Base-by-base conservation (phyloP, 345 rosid species). In the Limnanthes douglasii region DNA sequence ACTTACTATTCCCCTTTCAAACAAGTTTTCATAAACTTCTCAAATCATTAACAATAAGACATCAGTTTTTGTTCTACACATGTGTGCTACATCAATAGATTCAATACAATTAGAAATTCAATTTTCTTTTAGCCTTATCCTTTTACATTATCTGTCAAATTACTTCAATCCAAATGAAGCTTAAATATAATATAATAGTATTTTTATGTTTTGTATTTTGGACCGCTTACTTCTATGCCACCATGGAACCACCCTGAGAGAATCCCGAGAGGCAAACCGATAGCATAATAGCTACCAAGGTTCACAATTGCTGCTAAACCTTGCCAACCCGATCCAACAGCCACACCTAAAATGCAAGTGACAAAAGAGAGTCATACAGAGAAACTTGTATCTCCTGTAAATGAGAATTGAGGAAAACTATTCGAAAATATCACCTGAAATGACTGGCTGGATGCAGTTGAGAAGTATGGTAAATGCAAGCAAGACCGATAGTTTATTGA, bases 281-380 rank as follows among this genome's bases (percentile, higher is more conserved):
- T 59, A 2, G 63, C 17, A 46, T 62, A 69, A 57, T 54, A 73
- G 55, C 76, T 62, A 21, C 70, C 66, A 3, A 73, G 38, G 55
- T 69, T 73, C 31, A 73, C 34, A 29, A 46, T 40, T 6, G 71
- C 68, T 1, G 60, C 66, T 4, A 57, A 25, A 45, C 59, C 59
- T 60, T 73, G 82, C 73, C 69, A 51, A 33, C 73, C 71, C 10
- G 47, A 64, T 31, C 83, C 78, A 13, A 73, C 60, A 2, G 77
- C 83, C 32, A 59, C 67, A 8, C 83, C 70, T 65, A 54, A 21
- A 50, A 33, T 26, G 4, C 2, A 21, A 53, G 19, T 5, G 25
- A 5, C 4, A 18, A 4, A 10, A 25, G 15, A 4, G 7, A 31
- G 27, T 31, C 31, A 42, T 11, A 31, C 0, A 1, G 15, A 1